Evolutionary conservation across 2,329 filamentous ascomycete genomes (phyloP).

Genomic region (Stromatinia cepivora): DNA sequence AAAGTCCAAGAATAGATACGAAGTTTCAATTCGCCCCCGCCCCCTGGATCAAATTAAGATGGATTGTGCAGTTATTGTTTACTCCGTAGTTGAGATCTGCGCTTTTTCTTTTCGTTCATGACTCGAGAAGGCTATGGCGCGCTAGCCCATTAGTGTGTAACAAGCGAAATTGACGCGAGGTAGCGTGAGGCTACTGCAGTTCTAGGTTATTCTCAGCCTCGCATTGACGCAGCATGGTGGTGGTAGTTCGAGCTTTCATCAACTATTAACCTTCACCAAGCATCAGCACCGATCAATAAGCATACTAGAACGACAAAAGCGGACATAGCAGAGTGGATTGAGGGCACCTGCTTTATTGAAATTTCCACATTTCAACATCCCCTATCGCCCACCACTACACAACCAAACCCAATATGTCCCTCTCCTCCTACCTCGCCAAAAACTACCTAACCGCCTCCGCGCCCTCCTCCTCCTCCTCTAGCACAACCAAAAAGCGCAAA

Average conservation of each 20-base stretch:
- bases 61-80: background rate
- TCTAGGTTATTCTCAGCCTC: conserved; percentile 18
- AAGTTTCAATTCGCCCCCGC: background rate
- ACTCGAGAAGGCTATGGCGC: background rate
- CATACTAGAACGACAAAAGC: background rate
- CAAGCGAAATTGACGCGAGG: background rate
- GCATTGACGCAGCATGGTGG: background rate
- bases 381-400: background rate
- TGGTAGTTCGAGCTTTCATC: background rate
- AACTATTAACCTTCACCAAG: background rate
- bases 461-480: conserved; percentile 48
- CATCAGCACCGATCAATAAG: background rate
- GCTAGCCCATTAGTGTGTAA: background rate
- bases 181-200: background rate
- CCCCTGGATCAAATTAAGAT: background rate
- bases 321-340: background rate
- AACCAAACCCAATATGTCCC: conserved; percentile 50
- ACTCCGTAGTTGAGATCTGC: conserved; percentile 1
- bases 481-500: conserved; percentile 65
- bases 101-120: background rate
- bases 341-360: no score
- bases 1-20: conserved; percentile 1
- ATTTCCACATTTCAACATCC: background rate
- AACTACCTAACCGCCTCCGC: conserved; percentile 78
- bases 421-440: conserved; percentile 84